Percentiles rank a stretch among this genome's conserved stretches.
These are phyloP conservation scores for Scenedesmus sp. DNA, from an alignment of 163 green algal genomes.

Conservation along the genomic window DNA sequence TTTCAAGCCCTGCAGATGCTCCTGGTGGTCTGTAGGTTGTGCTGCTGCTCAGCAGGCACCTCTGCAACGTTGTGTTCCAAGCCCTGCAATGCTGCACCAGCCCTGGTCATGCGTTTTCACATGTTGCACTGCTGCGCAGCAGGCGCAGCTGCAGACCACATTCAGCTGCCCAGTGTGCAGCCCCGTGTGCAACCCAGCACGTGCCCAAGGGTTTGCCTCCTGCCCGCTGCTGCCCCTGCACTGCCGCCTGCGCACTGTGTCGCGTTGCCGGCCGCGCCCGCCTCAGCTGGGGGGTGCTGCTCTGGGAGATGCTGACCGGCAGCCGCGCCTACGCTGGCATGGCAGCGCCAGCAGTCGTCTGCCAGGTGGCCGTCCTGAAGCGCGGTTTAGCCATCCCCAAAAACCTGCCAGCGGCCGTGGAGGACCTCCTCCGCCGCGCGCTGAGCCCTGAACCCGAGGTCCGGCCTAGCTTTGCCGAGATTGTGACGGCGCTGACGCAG, in stretches of 20 bases:
- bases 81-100: too few species aligned
- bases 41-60: too few species aligned
- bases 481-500: constrained; percentile 25
- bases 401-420: neutral
- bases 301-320: constrained; percentile 51
- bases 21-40: neutral
- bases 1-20: neutral
- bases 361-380: constrained; percentile 42
- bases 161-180: too few species aligned
- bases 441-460: constrained; percentile 9
- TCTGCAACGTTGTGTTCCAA: too few species aligned
- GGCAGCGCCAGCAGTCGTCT: constrained; percentile 40
- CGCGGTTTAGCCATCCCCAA: constrained; percentile 36
- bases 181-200: too few species aligned
- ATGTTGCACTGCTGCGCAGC: too few species aligned
- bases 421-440: constrained; percentile 5
- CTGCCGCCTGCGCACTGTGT: neutral
- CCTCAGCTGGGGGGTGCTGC: constrained; percentile 40
- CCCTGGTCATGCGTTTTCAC: too few species aligned
- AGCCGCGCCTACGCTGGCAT: constrained; percentile 38
- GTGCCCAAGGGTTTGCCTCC: too few species aligned
- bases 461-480: neutral
- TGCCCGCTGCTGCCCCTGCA: neutral
- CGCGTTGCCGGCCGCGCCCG: neutral
- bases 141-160: too few species aligned